These are phyloP conservation scores for Pseudotsuga menziesii DNA, from an alignment of 75 land plant genomes.

Conservation along the genomic window DNA sequence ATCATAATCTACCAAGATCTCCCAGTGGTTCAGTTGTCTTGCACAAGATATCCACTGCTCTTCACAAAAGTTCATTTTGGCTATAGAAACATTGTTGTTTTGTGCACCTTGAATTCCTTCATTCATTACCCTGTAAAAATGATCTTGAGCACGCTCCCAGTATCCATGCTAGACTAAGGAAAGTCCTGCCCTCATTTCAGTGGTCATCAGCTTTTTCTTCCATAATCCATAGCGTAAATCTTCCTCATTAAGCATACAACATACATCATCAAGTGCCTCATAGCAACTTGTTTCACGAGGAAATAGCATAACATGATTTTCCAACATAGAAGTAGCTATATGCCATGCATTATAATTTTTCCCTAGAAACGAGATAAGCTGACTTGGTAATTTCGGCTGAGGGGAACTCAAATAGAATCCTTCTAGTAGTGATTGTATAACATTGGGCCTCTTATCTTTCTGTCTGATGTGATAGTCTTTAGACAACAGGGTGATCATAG, in stretches of 20 bases:
- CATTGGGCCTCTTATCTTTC: slow-evolving; percentile 86
- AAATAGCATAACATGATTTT: slow-evolving; percentile 95
- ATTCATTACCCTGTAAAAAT: slow-evolving; percentile 89
- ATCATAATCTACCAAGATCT: slow-evolving; percentile 82
- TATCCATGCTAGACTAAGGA: slow-evolving; percentile 97
- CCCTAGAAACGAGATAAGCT: slow-evolving; percentile 93
- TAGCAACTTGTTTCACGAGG: slow-evolving; percentile 82
- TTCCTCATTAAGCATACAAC: slow-evolving; percentile 90
- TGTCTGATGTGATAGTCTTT: slow-evolving; percentile 95
- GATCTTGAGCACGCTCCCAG: slow-evolving; percentile 94
- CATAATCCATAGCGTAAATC: slow-evolving; percentile 95
- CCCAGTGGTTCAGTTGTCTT: too few species aligned
- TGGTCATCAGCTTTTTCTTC: slow-evolving; percentile 82
- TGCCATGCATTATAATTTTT: slow-evolving; percentile 99
- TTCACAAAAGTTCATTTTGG: slow-evolving; percentile 99
- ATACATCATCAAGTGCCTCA: slow-evolving; percentile 95
- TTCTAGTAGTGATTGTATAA: slow-evolving; percentile 93
- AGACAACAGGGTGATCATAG: slow-evolving; percentile 81
- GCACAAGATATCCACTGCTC: slow-evolving; percentile 96
- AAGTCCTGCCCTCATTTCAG: slow-evolving; percentile 92
- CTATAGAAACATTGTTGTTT: slow-evolving; percentile 79
- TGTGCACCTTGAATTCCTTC: slow-evolving; percentile 95
- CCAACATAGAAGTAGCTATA: slow-evolving; percentile 77
- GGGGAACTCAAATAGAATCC: slow-evolving; percentile 95
- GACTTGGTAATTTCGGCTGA: slow-evolving; percentile 97